Evolutionary conservation across 768 basidiomycete species (phyloP).

Genomic region (Suillus lakei): DNA sequence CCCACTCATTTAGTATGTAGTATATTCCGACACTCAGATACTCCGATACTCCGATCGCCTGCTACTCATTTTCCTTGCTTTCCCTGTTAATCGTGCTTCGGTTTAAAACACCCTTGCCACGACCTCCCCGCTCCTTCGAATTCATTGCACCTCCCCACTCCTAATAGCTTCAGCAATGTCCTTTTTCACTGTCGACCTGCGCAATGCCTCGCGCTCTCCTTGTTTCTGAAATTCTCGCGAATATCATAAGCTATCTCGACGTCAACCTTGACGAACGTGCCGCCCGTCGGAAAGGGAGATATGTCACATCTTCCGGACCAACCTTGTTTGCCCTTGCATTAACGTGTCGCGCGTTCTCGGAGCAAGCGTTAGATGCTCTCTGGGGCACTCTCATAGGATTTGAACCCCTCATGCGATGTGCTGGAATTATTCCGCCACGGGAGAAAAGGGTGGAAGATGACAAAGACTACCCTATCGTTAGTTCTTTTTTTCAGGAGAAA

Average conservation of each 20-base stretch:
- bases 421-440: neutral
- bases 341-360: neutral
- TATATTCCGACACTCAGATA: neutral
- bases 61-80: neutral
- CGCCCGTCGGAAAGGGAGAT: neutral
- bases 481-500: neutral
- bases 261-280: neutral
- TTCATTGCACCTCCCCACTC: neutral
- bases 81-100: neutral
- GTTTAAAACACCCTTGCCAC: neutral
- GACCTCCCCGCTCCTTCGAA: constrained; percentile 19
- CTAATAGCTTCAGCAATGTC: neutral
- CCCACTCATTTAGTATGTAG: neutral
- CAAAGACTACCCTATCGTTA: neutral
- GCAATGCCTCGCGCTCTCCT: neutral
- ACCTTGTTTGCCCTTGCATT: neutral
- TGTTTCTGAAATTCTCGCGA: neutral
- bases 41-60: neutral
- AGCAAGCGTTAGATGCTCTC: neutral
- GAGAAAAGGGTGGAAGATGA: neutral
- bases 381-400: neutral
- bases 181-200: neutral
- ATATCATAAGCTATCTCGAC: neutral
- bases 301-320: neutral
- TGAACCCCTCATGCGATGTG: neutral